Conservation (phyloP, 306 rosid species). For the Prunus mume region DNA sequence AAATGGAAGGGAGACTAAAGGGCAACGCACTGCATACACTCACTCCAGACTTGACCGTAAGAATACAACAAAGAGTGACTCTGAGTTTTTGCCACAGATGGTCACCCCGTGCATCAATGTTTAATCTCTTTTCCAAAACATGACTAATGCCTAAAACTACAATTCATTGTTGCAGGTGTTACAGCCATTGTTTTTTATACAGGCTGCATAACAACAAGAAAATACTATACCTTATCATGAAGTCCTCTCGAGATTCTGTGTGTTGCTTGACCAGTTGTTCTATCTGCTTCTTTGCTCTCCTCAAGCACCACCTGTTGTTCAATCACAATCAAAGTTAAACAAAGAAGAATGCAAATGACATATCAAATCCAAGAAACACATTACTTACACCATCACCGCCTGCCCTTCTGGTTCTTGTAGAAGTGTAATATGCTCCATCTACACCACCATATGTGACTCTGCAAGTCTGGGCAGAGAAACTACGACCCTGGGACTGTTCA, state of each 20-base stretch:
- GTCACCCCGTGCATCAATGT: background rate
- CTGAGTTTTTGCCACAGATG: background rate
- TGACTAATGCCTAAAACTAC: background rate
- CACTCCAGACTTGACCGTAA: background rate
- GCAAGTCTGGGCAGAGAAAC: slow-evolving; percentile 40
- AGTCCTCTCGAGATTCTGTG: slow-evolving; percentile 83
- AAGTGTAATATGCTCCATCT: slow-evolving; percentile 80
- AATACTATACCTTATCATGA: slow-evolving; percentile 62
- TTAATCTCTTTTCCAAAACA: background rate
- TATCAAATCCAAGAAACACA: background rate
- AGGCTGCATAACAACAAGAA: background rate
- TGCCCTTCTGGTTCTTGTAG: slow-evolving; percentile 53
- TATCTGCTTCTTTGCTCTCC: slow-evolving; percentile 86
- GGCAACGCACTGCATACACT: background rate
- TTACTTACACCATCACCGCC: slow-evolving; percentile 69
- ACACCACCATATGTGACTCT: slow-evolving; percentile 85
- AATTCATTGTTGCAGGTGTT: background rate
- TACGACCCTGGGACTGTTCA: slow-evolving; percentile 26
- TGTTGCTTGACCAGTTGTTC: slow-evolving; percentile 66
- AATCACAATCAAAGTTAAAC: slow-evolving; percentile 12
- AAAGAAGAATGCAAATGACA: background rate
- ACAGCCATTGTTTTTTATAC: background rate
- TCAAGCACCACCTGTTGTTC: slow-evolving; percentile 55
- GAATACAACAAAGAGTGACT: background rate
- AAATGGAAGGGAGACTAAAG: background rate